Base-by-base conservation (phyloP, 352 stramenopile genomes). In the Globisporangium ultimum region DNA sequence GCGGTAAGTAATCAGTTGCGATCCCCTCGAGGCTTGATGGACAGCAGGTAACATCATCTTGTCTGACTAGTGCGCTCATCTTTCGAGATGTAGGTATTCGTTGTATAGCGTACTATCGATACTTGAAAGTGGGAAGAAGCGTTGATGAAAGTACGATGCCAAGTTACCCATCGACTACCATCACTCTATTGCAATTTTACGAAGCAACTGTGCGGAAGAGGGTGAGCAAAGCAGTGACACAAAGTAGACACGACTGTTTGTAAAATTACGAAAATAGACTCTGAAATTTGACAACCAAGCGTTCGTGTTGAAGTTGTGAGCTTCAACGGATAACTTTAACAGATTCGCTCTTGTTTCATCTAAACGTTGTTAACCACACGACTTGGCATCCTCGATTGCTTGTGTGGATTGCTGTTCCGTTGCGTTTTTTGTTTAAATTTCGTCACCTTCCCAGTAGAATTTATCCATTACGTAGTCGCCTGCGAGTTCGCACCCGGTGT, bases 391-490 rank as follows among this genome's bases (percentile, higher is more conserved):
- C 43, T 60, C 53, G 28, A 17, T 10, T 24, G 17, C 24, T 32
- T 32, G 24, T 32, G 2, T 5, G 24, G 24, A 32, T 32, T 32
- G 24, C 24, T 32, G 24, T 32, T 5, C 2, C 24, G 13, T 14
- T 18, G 11, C 18, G 28, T 14, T 15, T 8, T 22, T 15, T 40
- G 1, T 42, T 60, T 58, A 65, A 46, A 65, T 55, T 43, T 65
- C 59, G 53, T 67, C 61, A n/a, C 78, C 78, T 51, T 90, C 80
- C 76, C 76, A 88, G 53, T 76, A 76, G 53, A 89, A 79, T 70
- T 89, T 91, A 28, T 89, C 77, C 62, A 91, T 60, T 43, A 91
- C 82, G 64, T 91, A 91, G 58, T 91, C 71, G 41, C 82, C 82
- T 0, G 82, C 82, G 15, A 91, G 48, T 46, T 76, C 68, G 42